Percentiles rank a stretch among this genome's conserved stretches.
These are phyloP conservation scores for Salicornia ramosissima DNA, from an alignment of 148 eudicot species.

Conservation along the genomic window DNA sequence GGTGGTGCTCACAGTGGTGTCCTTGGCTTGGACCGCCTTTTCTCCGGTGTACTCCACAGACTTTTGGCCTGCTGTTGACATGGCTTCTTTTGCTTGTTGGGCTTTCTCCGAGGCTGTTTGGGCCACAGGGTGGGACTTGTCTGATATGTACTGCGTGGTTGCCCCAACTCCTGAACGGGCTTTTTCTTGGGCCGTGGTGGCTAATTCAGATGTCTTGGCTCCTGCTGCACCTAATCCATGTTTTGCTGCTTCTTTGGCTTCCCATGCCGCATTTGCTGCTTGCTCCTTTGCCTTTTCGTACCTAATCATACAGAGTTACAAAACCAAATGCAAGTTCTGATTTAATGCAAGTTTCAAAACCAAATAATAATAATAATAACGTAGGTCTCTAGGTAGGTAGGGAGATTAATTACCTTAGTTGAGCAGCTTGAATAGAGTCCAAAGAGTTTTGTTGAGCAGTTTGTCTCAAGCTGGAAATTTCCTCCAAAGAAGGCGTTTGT, in stretches of 20 bases:
- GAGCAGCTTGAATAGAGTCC: slow-evolving; percentile 56
- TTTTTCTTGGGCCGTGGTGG: slow-evolving; percentile 22
- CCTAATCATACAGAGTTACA: background rate
- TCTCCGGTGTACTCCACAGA: slow-evolving; percentile 20
- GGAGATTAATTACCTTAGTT: slow-evolving; percentile 34
- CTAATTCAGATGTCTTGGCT: slow-evolving; percentile 16
- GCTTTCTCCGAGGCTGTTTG: slow-evolving; percentile 39
- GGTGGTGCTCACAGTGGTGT: slow-evolving; percentile 29
- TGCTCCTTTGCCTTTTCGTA: slow-evolving; percentile 30
- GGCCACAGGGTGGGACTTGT: slow-evolving; percentile 26
- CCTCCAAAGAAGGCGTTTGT: slow-evolving; percentile 37
- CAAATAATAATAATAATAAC: too few species aligned
- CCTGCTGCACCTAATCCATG: slow-evolving; percentile 23
- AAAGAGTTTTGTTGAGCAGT: slow-evolving; percentile 70
- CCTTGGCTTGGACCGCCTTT: slow-evolving; percentile 33
- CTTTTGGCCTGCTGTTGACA: slow-evolving; percentile 13
- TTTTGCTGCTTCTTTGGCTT: slow-evolving; percentile 23
- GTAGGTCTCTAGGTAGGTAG: too few species aligned
- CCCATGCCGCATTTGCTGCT: slow-evolving; percentile 15
- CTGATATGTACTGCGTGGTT: slow-evolving; percentile 32
- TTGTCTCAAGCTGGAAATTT: slow-evolving; percentile 43
- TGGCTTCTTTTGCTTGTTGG: slow-evolving; percentile 30
- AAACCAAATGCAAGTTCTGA: background rate
- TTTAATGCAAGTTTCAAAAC: background rate
- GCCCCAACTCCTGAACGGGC: slow-evolving; percentile 23